Conservation (phyloP, 169 alveolate genomes). For the Cyclospora cayetanensis region DNA sequence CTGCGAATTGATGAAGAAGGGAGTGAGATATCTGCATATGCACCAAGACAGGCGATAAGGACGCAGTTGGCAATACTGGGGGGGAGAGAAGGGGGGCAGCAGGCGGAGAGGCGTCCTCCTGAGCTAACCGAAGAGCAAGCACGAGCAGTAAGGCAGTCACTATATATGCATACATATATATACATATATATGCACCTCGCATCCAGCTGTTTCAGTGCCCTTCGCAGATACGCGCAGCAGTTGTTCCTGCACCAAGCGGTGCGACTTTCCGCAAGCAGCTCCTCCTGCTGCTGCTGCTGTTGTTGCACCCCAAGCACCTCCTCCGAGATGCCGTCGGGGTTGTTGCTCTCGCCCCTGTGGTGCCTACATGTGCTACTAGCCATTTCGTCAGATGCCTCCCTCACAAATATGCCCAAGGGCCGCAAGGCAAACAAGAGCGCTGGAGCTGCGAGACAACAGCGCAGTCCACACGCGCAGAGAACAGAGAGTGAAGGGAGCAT, state of each 20-base stretch:
- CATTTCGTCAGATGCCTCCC: no score
- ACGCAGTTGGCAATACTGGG: no score
- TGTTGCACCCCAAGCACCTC: background rate
- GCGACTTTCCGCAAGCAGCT: no score
- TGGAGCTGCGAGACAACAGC: no score
- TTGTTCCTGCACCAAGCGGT: slow-evolving; percentile 47
- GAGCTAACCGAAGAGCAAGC: background rate
- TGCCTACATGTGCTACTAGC: no score
- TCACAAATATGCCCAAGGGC: slow-evolving; percentile 40
- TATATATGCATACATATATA: background rate
- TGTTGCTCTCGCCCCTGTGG: slow-evolving; percentile 34
- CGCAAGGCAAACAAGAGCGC: slow-evolving; percentile 43
- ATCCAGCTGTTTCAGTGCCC: background rate
- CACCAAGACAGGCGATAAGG: background rate
- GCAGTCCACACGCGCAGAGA: no score
- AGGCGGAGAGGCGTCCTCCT: background rate
- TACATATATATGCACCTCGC: background rate
- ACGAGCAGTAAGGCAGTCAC: background rate
- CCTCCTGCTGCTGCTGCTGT: slow-evolving; percentile 36
- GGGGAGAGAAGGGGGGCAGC: background rate
- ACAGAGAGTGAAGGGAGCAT: no score
- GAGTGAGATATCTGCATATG: slow-evolving; percentile 18
- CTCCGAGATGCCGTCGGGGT: background rate
- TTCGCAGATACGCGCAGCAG: slow-evolving; percentile 35
- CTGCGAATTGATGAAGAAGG: slow-evolving; percentile 19